Base-by-base conservation (phyloP, 2,329 filamentous ascomycete genomes). In the Sclerotinia sclerotiorum region DNA sequence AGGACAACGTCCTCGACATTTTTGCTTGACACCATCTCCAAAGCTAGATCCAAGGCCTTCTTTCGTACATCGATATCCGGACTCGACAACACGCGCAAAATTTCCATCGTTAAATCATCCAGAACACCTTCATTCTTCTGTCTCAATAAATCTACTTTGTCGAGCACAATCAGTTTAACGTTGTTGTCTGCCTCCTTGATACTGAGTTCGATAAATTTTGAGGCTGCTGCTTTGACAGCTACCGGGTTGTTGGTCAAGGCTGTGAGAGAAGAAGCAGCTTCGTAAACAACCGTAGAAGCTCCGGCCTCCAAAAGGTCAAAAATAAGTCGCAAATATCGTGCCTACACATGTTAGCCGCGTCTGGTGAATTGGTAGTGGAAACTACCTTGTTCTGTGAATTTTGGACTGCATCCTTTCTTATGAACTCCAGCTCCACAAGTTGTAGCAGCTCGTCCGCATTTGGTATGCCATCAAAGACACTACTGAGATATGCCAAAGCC, bases 101-200 rank as follows among this genome's bases (percentile, higher is more conserved):
- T 94, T 79, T 99, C 95, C 95, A 99, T 98, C 5, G 92, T 93
- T 61, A 98, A 81, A 76, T 99, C 95, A 77, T 98, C 94, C 69
- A 99, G 81, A 27, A 98, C 88, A 65, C 94, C 94, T 77, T 95
- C 92, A 74, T 97, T 96, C 80, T 92, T 92, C 78, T 90, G 89
- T 74, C 94, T 87, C 71, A 97, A 80, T 76, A 94, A 90, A 76
- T 97, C 91, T 49, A 99, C 95, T 57, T 94, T 90, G 77, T 98
- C 95, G 55, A 99, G 85, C 27, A 99, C 95, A 74, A 99, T 99
- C 57, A 99, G 88, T 82, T 99, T 99, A 72, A 99, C 95, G 78
- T 99, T 99, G 84, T 99, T 99, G 79, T 99, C 95, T 0, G 95
- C 90, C 81, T 98, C 95, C 81, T 97, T 97, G 79, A 99, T 97